These are phyloP conservation scores for Colletotrichum scovillei DNA, from an alignment of 2,329 filamentous ascomycete species.

Conservation along the genomic window DNA sequence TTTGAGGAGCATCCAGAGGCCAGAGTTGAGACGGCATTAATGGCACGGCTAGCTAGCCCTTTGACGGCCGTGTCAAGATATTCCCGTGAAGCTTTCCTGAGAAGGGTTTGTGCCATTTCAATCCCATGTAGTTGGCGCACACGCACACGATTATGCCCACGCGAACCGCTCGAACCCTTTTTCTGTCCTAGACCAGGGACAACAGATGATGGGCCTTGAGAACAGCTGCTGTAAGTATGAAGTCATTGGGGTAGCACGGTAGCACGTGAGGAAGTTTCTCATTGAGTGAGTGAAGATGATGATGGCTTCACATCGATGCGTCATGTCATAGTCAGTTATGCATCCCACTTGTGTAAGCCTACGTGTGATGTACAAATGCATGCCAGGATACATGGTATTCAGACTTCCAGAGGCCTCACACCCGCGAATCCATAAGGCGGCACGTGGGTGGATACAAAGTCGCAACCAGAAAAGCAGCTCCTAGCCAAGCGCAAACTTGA, in stretches of 20 bases:
- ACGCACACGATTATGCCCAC: background rate
- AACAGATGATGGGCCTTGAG: background rate
- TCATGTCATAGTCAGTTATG: background rate
- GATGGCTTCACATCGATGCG: background rate
- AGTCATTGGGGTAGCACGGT: background rate
- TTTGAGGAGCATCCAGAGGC: background rate
- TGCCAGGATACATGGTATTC: too few species aligned
- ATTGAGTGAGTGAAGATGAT: background rate
- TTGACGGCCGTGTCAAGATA: background rate
- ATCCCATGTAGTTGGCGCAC: background rate
- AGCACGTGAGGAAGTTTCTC: background rate
- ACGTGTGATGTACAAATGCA: background rate
- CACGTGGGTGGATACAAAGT: too few species aligned
- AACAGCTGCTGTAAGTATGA: background rate
- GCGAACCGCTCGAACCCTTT: background rate
- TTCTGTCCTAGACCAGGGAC: background rate
- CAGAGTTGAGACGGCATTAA: background rate
- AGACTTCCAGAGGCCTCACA: background rate
- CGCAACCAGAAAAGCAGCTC: background rate
- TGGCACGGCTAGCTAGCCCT: background rate
- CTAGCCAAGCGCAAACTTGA: background rate
- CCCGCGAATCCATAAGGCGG: background rate
- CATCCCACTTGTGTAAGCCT: background rate
- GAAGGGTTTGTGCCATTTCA: background rate
- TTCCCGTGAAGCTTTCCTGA: background rate